Evolutionary conservation across 352 stramenopile genomes (phyloP).

Genomic region (Phytophthora crassamura): DNA sequence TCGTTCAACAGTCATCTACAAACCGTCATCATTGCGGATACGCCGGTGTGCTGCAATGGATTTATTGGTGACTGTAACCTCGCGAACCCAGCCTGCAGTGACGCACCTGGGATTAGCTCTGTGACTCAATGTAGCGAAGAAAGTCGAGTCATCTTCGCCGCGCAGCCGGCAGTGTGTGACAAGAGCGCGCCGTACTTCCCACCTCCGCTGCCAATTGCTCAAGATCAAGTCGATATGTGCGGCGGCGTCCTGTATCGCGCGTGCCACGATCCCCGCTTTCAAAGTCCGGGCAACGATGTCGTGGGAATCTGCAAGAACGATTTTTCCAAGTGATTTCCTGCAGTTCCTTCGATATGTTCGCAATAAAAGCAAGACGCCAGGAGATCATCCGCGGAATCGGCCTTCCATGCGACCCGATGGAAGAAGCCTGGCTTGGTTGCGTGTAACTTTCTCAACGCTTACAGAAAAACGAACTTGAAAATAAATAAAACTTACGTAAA

Average conservation of each 20-base stretch:
- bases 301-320: conserved; percentile 13
- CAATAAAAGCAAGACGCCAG: conserved; percentile 4
- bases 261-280: not conserved
- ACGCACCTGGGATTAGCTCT: not conserved
- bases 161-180: conserved; percentile 5
- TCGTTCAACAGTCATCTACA: not conserved
- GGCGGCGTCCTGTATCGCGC: conserved; percentile 13
- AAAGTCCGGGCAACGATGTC: not conserved
- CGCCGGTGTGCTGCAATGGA: conserved; percentile 28
- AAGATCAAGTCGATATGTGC: conserved; percentile 13
- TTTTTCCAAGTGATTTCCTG: conserved; percentile 21
- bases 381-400: conserved; percentile 13
- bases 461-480: too few relatives aligned
- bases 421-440: conserved; percentile 19
- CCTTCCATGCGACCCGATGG: conserved; percentile 4
- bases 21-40: conserved; percentile 1
- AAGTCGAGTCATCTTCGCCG: not conserved
- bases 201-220: not conserved
- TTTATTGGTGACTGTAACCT: conserved; percentile 25
- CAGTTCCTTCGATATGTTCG: not conserved
- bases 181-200: not conserved
- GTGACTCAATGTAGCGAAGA: not conserved
- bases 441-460: too few relatives aligned
- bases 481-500: too few relatives aligned
- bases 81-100: not conserved